phyloP scores from a whole-genome alignment of 192 early-diverging fungal genomes.

The Helicostylum pulchrum region DNA sequence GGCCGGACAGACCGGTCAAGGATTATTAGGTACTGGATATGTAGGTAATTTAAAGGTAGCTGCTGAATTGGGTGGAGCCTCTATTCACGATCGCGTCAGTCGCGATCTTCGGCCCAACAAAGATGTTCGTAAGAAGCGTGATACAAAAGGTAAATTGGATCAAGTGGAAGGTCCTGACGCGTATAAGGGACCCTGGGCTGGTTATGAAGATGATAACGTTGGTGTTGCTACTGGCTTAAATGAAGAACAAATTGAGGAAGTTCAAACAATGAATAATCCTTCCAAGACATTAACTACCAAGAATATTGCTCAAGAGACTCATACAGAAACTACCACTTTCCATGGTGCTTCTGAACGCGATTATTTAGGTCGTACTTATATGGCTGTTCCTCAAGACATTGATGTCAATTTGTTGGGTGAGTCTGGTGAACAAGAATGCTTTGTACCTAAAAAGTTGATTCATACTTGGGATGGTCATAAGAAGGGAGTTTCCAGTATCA shows the following conservation, averaged over 20 bases:
- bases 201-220: slow-evolving; percentile 80
- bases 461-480: slow-evolving; percentile 94
- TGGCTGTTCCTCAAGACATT: slow-evolving; percentile 91
- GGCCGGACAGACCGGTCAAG: slow-evolving; percentile 40
- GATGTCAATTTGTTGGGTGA: slow-evolving; percentile 73
- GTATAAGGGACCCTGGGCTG: slow-evolving; percentile 93
- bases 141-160: slow-evolving; percentile 70
- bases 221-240: slow-evolving; percentile 56
- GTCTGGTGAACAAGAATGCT: slow-evolving; percentile 73
- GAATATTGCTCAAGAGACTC: slow-evolving; percentile 36
- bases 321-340: slow-evolving; percentile 77
- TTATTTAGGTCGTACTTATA: slow-evolving; percentile 94
- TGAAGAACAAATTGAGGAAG: slow-evolving; percentile 44
- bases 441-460: slow-evolving; percentile 80
- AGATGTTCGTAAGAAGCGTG: slow-evolving; percentile 59
- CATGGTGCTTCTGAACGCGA: slow-evolving; percentile 86
- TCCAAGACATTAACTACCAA: slow-evolving; percentile 16
- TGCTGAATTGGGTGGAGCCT: slow-evolving; percentile 47
- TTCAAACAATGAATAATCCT: slow-evolving; percentile 33
- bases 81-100: slow-evolving; percentile 46
- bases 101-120: slow-evolving; percentile 38
- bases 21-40: slow-evolving; percentile 52
- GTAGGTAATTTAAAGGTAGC: slow-evolving; percentile 64
- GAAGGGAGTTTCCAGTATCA: slow-evolving; percentile 87
- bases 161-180: slow-evolving; percentile 71